Evolutionary conservation across 495 filamentous ascomycete genomes (phyloP).

Genomic region (Xylaria intraflava): DNA sequence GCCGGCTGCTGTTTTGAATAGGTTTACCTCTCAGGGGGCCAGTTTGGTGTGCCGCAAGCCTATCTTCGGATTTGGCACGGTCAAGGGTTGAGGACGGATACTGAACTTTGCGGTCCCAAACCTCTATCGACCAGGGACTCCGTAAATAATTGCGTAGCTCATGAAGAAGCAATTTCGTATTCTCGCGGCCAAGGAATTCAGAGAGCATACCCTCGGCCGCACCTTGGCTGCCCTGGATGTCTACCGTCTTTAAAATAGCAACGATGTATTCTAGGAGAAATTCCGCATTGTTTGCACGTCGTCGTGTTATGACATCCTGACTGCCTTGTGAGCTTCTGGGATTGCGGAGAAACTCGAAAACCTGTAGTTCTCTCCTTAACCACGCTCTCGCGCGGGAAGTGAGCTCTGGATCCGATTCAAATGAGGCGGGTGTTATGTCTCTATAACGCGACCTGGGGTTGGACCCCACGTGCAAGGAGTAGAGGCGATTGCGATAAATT

Average conservation of each 20-base stretch:
- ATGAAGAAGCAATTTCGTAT: constrained; percentile 76
- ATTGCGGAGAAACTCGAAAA: constrained; percentile 65
- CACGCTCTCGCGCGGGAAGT: constrained; percentile 79
- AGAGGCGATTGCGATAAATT: constrained; percentile 70
- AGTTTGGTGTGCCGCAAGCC: background rate
- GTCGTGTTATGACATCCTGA: constrained; percentile 26
- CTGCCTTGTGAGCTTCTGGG: constrained; percentile 19
- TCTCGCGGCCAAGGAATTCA: constrained; percentile 74
- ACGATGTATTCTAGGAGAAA: constrained; percentile 87
- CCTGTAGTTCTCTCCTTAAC: constrained; percentile 80
- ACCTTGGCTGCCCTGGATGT: constrained; percentile 77
- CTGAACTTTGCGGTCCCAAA: constrained; percentile 79
- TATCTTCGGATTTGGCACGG: constrained; percentile 5
- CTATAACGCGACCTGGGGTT: constrained; percentile 72
- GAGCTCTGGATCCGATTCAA: constrained; percentile 58
- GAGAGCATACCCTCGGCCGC: constrained; percentile 83
- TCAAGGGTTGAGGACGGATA: constrained; percentile 41
- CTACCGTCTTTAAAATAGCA: constrained; percentile 81
- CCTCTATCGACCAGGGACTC: constrained; percentile 65
- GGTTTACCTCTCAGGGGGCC: background rate
- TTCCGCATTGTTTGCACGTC: constrained; percentile 69
- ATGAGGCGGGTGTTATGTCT: constrained; percentile 62
- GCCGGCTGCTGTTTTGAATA: background rate
- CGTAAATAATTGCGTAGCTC: constrained; percentile 75
- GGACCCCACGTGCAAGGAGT: constrained; percentile 77